Percentiles rank a stretch among this genome's conserved stretches.
phyloP scores from a whole-genome alignment of 805 yeast genomes.

The Diddensiella santjacobensis region DNA sequence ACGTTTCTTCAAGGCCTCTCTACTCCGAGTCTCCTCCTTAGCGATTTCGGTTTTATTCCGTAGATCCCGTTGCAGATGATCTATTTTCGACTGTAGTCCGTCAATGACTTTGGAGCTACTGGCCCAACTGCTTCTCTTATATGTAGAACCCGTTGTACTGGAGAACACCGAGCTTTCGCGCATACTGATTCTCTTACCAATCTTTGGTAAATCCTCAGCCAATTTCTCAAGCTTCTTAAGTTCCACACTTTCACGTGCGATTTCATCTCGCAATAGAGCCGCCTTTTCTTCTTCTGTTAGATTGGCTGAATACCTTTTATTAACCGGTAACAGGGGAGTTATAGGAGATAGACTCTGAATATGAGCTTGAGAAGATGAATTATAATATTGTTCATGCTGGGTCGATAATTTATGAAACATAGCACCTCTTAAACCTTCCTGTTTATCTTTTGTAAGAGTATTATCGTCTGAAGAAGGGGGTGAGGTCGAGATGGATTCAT shows the following conservation, averaged over 20 bases:
- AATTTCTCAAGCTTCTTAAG: slow-evolving; percentile 32
- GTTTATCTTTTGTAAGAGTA: not conserved
- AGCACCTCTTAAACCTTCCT: not conserved
- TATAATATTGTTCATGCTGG: not conserved
- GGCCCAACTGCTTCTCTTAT: slow-evolving; percentile 1
- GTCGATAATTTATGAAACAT: not conserved
- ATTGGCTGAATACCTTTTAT: not conserved
- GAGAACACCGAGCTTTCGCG: slow-evolving; percentile 9
- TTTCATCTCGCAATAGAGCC: slow-evolving; percentile 26
- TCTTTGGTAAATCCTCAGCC: slow-evolving; percentile 22
- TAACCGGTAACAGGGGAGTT: not conserved
- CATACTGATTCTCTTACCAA: not conserved
- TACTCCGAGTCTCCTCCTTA: slow-evolving; percentile 51
- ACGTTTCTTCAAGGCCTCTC: slow-evolving; percentile 37
- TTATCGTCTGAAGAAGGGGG: not conserved
- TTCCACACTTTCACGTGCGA: slow-evolving; percentile 27
- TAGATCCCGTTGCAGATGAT: slow-evolving; percentile 49
- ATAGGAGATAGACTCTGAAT: not conserved
- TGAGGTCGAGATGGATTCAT: not conserved
- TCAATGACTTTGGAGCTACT: slow-evolving; percentile 32
- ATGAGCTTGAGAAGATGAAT: not conserved
- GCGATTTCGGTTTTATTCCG: slow-evolving; percentile 37
- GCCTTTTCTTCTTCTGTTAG: slow-evolving; percentile 24
- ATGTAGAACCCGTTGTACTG: not conserved
- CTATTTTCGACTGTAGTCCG: slow-evolving; percentile 46